Percentiles rank a stretch among this genome's conserved stretches.
These are phyloP conservation scores for Claviceps citrina DNA, from an alignment of 2,329 filamentous ascomycete species.

Conservation along the genomic window DNA sequence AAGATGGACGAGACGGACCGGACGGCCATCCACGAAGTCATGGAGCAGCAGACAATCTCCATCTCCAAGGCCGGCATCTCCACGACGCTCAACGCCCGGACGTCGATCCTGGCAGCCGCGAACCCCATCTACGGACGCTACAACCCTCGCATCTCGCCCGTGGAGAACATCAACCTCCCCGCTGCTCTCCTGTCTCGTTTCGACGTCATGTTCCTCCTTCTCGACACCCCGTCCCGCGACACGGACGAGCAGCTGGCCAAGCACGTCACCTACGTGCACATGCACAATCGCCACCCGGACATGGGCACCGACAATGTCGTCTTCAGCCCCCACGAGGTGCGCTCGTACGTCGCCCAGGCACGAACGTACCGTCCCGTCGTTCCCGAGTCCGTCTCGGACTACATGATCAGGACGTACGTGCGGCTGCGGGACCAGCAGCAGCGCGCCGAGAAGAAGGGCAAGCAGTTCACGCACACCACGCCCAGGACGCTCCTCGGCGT, in stretches of 20 bases:
- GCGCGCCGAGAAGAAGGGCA: conserved; percentile 76
- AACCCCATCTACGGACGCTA: conserved; percentile 97
- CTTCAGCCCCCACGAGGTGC: conserved; percentile 84
- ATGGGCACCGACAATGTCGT: conserved; percentile 46
- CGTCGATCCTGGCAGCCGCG: conserved; percentile 86
- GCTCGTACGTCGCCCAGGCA: conserved; percentile 88
- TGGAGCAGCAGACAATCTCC: conserved; percentile 77
- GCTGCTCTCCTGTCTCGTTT: conserved; percentile 93
- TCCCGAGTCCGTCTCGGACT: conserved; percentile 74
- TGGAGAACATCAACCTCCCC: conserved; percentile 99
- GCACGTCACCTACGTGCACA: conserved; percentile 93
- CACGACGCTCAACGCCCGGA: conserved; percentile 81
- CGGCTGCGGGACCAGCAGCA: conserved; percentile 85
- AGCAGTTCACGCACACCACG: conserved; percentile 87
- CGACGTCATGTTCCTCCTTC: conserved; percentile 88
- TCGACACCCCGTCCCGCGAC: conserved; percentile 84
- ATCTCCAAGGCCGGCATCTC: conserved; percentile 62
- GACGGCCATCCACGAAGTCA: conserved; percentile 74
- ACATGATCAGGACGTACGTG: conserved; percentile 94
- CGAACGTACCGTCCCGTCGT: conserved; percentile 78
- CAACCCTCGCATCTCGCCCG: conserved; percentile 90
- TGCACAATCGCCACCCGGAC: conserved; percentile 87
- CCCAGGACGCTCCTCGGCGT: conserved; percentile 87
- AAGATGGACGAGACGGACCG: conserved; percentile 79
- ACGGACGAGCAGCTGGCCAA: conserved; percentile 83